These are phyloP conservation scores for Blastomyces parvus DNA, from an alignment of 2,329 filamentous ascomycete species.

Conservation along the genomic window DNA sequence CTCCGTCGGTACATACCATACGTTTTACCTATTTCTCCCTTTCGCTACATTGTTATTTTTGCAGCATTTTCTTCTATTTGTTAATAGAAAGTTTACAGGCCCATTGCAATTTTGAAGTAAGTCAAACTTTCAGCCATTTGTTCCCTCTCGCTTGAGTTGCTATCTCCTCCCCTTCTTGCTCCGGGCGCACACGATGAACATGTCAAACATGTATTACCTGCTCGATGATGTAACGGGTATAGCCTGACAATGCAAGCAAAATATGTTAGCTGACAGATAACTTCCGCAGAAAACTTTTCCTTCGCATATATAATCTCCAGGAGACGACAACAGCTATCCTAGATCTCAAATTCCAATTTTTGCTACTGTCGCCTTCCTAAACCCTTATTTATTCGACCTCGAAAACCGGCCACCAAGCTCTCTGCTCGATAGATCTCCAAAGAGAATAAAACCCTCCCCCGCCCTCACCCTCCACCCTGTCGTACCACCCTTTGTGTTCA, in stretches of 20 bases:
- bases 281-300: not conserved
- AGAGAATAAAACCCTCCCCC: not conserved
- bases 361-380: not conserved
- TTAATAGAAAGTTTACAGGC: not conserved
- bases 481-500: not conserved
- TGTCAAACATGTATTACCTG: not conserved
- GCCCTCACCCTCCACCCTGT: not conserved
- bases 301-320: not conserved
- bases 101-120: not conserved
- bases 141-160: not conserved
- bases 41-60: not conserved
- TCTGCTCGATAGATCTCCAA: not conserved
- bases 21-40: not conserved
- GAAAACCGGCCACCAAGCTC: not conserved
- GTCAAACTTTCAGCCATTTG: not conserved
- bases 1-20: no score
- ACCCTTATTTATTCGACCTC: not conserved
- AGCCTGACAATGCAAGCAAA: not conserved
- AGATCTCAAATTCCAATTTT: not conserved
- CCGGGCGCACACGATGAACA: not conserved
- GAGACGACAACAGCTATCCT: not conserved
- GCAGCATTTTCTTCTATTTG: not conserved
- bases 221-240: not conserved
- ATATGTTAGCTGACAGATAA: not conserved
- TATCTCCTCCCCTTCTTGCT: not conserved